Conservation (phyloP, 2,329 filamentous ascomycete genomes). For the Fusarium kyushuense region DNA sequence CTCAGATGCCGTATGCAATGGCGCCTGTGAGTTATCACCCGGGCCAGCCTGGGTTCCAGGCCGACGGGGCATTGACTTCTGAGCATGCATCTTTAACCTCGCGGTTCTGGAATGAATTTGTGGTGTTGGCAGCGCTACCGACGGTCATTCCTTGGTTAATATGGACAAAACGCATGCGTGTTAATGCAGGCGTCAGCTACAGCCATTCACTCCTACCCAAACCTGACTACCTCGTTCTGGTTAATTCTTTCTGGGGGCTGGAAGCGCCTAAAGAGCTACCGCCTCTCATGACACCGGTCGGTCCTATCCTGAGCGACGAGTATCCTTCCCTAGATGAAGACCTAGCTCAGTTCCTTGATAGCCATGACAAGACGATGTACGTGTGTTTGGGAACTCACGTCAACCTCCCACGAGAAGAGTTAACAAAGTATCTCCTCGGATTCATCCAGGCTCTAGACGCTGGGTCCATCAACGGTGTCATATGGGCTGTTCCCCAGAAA, state of each 20-base stretch:
- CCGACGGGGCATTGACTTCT: slow-evolving; percentile 53
- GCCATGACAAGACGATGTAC: slow-evolving; percentile 54
- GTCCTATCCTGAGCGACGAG: slow-evolving; percentile 55
- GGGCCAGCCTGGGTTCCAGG: slow-evolving; percentile 57
- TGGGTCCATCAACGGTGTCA: slow-evolving; percentile 54
- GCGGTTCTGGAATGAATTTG: slow-evolving; percentile 54
- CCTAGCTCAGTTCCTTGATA: slow-evolving; percentile 48
- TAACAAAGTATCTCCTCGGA: slow-evolving; percentile 51
- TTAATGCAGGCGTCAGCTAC: slow-evolving; percentile 50
- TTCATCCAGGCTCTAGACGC: slow-evolving; percentile 45
- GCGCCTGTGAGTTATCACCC: slow-evolving; percentile 56
- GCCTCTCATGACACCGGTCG: slow-evolving; percentile 54
- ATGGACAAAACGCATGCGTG: slow-evolving; percentile 53
- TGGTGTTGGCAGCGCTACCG: slow-evolving; percentile 49
- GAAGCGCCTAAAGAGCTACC: slow-evolving; percentile 58
- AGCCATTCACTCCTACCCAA: slow-evolving; percentile 49
- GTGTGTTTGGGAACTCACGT: slow-evolving; percentile 59
- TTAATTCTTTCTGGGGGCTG: slow-evolving; percentile 60
- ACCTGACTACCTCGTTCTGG: slow-evolving; percentile 57
- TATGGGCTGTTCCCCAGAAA: slow-evolving; percentile 53
- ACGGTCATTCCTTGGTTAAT: slow-evolving; percentile 47
- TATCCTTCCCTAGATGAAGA: slow-evolving; percentile 50
- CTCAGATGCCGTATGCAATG: slow-evolving; percentile 57
- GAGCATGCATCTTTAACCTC: slow-evolving; percentile 55
- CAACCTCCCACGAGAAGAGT: slow-evolving; percentile 47